Conservation (phyloP, 228 moss, liverwort and hornwort genomes). For the Sphagnum fallax region DNA sequence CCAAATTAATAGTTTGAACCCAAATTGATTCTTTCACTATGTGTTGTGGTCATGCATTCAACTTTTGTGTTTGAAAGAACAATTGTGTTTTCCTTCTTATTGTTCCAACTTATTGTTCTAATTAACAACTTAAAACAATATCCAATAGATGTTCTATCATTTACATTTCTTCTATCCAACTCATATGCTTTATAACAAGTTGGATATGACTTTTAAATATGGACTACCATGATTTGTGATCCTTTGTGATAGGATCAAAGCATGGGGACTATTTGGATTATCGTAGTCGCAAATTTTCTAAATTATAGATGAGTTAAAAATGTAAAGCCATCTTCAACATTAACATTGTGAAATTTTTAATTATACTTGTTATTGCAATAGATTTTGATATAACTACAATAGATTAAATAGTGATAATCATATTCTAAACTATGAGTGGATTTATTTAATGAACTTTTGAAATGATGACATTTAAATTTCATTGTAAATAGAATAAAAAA, state of each 20-base stretch:
- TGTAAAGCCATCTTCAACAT: too few relatives aligned
- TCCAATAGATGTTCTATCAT: not conserved
- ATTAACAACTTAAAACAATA: not conserved
- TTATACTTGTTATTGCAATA: too few relatives aligned
- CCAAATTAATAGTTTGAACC: not conserved
- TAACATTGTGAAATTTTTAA: too few relatives aligned
- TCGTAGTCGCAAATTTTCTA: too few relatives aligned
- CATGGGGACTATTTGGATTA: too few relatives aligned
- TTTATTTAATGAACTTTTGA: too few relatives aligned
- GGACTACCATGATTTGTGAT: not conserved
- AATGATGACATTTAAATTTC: too few relatives aligned
- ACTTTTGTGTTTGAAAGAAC: not conserved
- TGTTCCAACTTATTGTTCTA: not conserved
- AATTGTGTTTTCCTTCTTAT: not conserved
- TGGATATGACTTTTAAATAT: not conserved
- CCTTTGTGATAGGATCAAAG: not conserved
- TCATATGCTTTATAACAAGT: not conserved
- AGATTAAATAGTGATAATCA: too few relatives aligned
- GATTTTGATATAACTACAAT: too few relatives aligned
- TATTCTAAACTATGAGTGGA: too few relatives aligned
- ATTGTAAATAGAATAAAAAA: too few relatives aligned
- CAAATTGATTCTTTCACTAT: not conserved
- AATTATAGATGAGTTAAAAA: too few relatives aligned
- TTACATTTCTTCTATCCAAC: not conserved
- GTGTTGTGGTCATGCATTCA: constrained; percentile 2